phyloP scores from a whole-genome alignment of 2,329 filamentous ascomycete genomes.

The Grosmannia clavigera region DNA sequence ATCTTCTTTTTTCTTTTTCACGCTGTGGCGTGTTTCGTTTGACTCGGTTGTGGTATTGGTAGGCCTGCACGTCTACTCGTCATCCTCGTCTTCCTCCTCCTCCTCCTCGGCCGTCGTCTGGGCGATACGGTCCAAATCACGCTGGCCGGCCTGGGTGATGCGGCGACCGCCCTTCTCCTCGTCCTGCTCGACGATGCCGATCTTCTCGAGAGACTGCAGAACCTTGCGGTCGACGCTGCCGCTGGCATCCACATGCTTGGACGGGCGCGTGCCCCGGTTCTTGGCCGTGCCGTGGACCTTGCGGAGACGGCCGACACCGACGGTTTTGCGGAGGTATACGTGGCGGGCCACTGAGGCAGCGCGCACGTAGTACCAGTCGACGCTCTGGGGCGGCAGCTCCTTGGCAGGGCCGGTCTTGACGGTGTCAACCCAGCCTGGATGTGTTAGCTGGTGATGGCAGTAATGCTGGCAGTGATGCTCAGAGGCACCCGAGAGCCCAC shows the following conservation, averaged over 20 bases:
- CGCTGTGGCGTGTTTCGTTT: neutral
- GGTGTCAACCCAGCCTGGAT: slow-evolving; percentile 89
- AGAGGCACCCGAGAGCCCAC: neutral
- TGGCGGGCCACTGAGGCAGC: slow-evolving; percentile 92
- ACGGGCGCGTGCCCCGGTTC: slow-evolving; percentile 89
- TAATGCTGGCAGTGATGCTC: no score
- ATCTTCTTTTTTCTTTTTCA: neutral
- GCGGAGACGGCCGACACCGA: slow-evolving; percentile 90
- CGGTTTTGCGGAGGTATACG: slow-evolving; percentile 98
- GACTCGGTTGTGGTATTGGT: neutral
- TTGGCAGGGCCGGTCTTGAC: slow-evolving; percentile 96
- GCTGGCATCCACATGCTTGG: slow-evolving; percentile 89
- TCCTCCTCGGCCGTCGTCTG: slow-evolving; percentile 67
- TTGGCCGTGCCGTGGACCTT: slow-evolving; percentile 87
- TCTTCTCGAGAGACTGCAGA: slow-evolving; percentile 97
- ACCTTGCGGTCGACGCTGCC: slow-evolving; percentile 96
- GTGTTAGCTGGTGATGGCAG: neutral
- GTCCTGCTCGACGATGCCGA: slow-evolving; percentile 92
- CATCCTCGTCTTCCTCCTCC: slow-evolving; percentile 48
- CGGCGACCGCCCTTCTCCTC: slow-evolving; percentile 97
- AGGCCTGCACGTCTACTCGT: slow-evolving; percentile 24
- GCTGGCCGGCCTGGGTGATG: slow-evolving; percentile 96
- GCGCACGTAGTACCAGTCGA: slow-evolving; percentile 92
- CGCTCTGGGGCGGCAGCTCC: slow-evolving; percentile 95
- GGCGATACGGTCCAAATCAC: slow-evolving; percentile 95